These are phyloP conservation scores for Lycium ferocissimum DNA, from an alignment of 257 asterid genomes.

Conservation along the genomic window DNA sequence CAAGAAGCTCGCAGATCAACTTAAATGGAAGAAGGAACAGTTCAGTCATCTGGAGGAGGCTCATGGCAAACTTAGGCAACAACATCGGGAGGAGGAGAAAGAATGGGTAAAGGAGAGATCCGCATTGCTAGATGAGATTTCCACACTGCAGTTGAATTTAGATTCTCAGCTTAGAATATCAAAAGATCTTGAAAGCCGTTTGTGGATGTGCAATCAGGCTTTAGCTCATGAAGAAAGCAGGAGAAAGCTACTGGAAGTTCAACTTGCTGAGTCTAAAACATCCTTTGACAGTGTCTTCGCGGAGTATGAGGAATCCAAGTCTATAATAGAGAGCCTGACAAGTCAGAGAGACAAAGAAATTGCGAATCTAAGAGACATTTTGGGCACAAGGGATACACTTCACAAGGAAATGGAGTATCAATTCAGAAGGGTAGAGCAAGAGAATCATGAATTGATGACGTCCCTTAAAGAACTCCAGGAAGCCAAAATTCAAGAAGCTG, in stretches of 20 bases:
- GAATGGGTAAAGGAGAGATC: constrained; percentile 85
- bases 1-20: constrained; percentile 63
- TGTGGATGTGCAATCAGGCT: constrained; percentile 81
- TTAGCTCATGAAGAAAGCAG: constrained; percentile 84
- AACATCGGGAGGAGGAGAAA: constrained; percentile 60
- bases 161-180: constrained; percentile 80
- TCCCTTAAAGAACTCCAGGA: constrained; percentile 78
- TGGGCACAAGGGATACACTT: constrained; percentile 66
- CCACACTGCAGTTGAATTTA: constrained; percentile 57
- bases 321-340: constrained; percentile 56
- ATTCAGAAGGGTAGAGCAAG: constrained; percentile 71
- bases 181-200: constrained; percentile 59
- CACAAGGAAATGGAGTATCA: constrained; percentile 90
- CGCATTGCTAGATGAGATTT: constrained; percentile 63
- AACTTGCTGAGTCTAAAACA: constrained; percentile 62
- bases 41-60: constrained; percentile 84
- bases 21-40: constrained; percentile 93
- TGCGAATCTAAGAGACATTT: constrained; percentile 61
- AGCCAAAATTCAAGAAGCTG: constrained; percentile 69
- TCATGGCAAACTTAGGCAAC: constrained; percentile 62
- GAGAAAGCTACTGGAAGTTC: constrained; percentile 63
- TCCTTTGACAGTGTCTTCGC: constrained; percentile 59
- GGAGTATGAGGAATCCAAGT: constrained; percentile 76
- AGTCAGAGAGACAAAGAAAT: constrained; percentile 76
- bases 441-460: constrained; percentile 63